These are phyloP conservation scores for Aureobasidium sp. DNA, from an alignment of 2,329 filamentous ascomycete genomes.

Conservation along the genomic window DNA sequence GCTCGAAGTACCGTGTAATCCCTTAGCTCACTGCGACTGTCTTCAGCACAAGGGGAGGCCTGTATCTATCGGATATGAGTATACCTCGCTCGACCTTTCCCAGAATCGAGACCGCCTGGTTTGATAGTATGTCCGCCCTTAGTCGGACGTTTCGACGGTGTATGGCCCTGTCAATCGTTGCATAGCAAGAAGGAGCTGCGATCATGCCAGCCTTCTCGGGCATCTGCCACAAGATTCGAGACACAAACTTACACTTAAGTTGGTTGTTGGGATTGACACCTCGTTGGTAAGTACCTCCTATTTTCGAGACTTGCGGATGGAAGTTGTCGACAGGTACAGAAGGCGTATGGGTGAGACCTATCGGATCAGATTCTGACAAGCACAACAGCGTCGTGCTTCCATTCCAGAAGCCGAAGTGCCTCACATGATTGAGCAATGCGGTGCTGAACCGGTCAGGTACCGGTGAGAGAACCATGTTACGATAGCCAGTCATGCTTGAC, in stretches of 20 bases:
- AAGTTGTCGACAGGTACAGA: neutral
- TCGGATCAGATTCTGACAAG: neutral
- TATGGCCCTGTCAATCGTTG: conserved; percentile 2
- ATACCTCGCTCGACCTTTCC: neutral
- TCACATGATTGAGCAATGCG: neutral
- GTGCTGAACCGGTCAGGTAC: neutral
- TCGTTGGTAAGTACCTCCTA: neutral
- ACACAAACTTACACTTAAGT: neutral
- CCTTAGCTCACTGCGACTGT: too few species aligned
- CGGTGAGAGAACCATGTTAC: neutral
- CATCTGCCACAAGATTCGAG: neutral
- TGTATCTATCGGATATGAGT: too few species aligned
- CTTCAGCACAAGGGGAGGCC: too few species aligned
- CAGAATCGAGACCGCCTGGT: neutral
- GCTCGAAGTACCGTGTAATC: too few species aligned
- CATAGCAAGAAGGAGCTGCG: neutral
- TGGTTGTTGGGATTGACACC: neutral
- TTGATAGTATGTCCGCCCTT: neutral
- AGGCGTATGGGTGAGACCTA: neutral
- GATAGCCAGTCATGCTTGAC: neutral
- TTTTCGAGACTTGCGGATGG: neutral
- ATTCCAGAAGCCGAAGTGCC: neutral
- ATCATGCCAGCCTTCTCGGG: neutral
- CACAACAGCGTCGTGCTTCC: neutral
- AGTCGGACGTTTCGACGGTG: neutral